These are phyloP conservation scores for Huntiella abstrusa DNA, from an alignment of 2,329 filamentous ascomycete genomes.

Conservation along the genomic window DNA sequence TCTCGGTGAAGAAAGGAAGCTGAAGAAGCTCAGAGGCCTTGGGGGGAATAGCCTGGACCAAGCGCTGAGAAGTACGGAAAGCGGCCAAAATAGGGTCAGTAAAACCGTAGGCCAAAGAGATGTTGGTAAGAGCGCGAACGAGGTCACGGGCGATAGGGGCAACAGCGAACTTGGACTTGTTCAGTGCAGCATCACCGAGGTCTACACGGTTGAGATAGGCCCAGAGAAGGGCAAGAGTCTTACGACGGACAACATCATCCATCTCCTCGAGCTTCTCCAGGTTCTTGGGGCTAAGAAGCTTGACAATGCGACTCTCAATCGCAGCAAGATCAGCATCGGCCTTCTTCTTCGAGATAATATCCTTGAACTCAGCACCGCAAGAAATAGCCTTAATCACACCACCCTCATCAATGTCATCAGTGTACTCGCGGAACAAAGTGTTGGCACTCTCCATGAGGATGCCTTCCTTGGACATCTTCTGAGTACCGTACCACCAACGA, in stretches of 20 bases:
- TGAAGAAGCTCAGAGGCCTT: conserved; percentile 75
- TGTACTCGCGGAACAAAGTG: conserved; percentile 83
- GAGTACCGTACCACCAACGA: conserved; percentile 97
- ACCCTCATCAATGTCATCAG: conserved; percentile 62
- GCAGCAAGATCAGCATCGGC: conserved; percentile 65
- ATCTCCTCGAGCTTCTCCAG: conserved; percentile 58
- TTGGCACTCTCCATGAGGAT: conserved; percentile 86
- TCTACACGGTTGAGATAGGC: conserved; percentile 83
- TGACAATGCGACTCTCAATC: conserved; percentile 63
- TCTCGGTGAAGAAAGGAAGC: conserved; percentile 66
- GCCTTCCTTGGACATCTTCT: conserved; percentile 80
- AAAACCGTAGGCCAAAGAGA: conserved; percentile 72
- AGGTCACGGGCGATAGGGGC: conserved; percentile 72
- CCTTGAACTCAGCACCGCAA: conserved; percentile 67
- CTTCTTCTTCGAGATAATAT: conserved; percentile 56
- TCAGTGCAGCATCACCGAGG: conserved; percentile 56
- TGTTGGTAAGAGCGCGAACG: conserved; percentile 71
- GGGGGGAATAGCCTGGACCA: conserved; percentile 79
- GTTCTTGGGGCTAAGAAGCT: conserved; percentile 47
- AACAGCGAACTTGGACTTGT: conserved; percentile 75
- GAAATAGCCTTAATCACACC: conserved; percentile 68
- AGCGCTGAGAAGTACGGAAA: conserved; percentile 63
- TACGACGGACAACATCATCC: conserved; percentile 63
- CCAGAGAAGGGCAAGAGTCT: conserved; percentile 81
- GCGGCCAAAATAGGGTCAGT: conserved; percentile 65